A percentile compares a stretch with the other conserved stretches of the same genome.
Conservation (phyloP, 108 stramenopile genomes). For the Cyclostephanos invisitatus region DNA sequence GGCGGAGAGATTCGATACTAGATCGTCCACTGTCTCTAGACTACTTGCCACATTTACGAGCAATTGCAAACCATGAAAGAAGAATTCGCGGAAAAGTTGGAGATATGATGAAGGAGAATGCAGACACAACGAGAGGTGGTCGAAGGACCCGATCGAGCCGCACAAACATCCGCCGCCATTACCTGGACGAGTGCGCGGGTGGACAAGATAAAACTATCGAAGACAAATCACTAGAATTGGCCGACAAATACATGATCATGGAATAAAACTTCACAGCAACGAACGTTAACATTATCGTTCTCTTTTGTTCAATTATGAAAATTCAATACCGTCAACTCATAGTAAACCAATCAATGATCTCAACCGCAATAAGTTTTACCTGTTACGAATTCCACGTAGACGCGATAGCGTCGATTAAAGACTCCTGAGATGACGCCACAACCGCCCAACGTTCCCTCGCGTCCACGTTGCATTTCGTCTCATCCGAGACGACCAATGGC, state of each 20-base stretch:
- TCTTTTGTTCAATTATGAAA: background rate
- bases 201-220: background rate
- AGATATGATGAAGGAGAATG: slow-evolving; percentile 28
- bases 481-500: background rate
- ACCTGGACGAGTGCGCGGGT: slow-evolving; percentile 22
- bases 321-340: no score
- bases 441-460: background rate
- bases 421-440: slow-evolving; percentile 1
- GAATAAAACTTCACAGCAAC: background rate
- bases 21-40: slow-evolving; percentile 32
- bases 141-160: slow-evolving; percentile 31
- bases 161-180: slow-evolving; percentile 20
- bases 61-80: slow-evolving; percentile 34
- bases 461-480: background rate
- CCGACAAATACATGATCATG: slow-evolving; percentile 4
- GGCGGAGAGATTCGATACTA: slow-evolving; percentile 14
- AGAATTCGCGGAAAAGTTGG: slow-evolving; percentile 14
- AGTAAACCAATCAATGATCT: background rate
- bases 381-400: background rate
- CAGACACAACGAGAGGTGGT: slow-evolving; percentile 1
- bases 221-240: background rate
- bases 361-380: background rate
- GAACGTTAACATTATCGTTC: background rate
- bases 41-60: slow-evolving; percentile 45
- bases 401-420: slow-evolving; percentile 10